Percentiles rank a stretch among this genome's conserved stretches.
phyloP scores from a whole-genome alignment of 345 rosid genomes.

The Turnera subulata region DNA sequence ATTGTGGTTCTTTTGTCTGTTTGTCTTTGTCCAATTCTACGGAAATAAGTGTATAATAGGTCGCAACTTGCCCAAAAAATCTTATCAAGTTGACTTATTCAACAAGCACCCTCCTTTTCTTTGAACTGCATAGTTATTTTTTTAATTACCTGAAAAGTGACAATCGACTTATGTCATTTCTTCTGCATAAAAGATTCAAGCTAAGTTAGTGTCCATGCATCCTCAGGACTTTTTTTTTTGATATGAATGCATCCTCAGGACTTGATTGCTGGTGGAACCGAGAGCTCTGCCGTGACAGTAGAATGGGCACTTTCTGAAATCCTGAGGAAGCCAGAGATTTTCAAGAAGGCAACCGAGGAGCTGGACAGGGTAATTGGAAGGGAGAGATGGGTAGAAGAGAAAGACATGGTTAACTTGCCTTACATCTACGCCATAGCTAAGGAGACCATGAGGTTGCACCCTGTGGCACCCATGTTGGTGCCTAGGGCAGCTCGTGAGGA shows the following conservation, averaged over 20 bases:
- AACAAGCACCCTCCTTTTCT: too few species aligned
- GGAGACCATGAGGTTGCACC: slow-evolving; percentile 68
- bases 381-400: slow-evolving; percentile 53
- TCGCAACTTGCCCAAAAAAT: too few species aligned
- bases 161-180: too few species aligned
- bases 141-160: too few species aligned
- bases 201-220: too few species aligned
- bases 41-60: too few species aligned
- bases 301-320: slow-evolving; percentile 65
- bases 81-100: too few species aligned
- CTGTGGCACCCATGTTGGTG: slow-evolving; percentile 54
- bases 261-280: slow-evolving; percentile 56
- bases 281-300: slow-evolving; percentile 55
- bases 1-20: too few species aligned
- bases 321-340: slow-evolving; percentile 39
- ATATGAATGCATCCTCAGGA: slow-evolving; percentile 35
- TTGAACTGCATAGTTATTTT: too few species aligned
- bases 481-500: slow-evolving; percentile 43
- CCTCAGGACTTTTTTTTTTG: too few species aligned
- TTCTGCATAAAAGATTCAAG: too few species aligned
- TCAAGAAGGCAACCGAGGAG: slow-evolving; percentile 51
- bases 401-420: slow-evolving; percentile 44
- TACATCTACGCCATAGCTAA: slow-evolving; percentile 43
- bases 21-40: too few species aligned
- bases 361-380: slow-evolving; percentile 50